Evolutionary conservation across 2,329 filamentous ascomycete species (phyloP), one percentile per base, ranked within the genome.

Genomic region (Epichloe amarillans): DNA sequence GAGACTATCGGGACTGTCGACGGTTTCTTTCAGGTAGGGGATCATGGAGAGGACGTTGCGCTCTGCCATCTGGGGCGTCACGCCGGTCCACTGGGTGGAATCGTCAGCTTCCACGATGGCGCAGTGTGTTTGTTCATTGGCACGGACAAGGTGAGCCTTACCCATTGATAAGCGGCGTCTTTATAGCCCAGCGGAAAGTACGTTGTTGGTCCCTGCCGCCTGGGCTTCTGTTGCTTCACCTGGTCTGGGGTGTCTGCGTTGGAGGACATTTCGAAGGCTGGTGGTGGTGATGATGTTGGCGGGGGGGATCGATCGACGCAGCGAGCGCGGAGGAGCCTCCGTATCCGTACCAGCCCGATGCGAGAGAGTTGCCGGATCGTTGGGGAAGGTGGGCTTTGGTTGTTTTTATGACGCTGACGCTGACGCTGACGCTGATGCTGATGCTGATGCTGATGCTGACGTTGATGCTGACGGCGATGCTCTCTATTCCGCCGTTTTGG

Each of bases 141-240:
- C n/a, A 45, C 17, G 30, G 15, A 15, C 26, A 33, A 12, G 17
- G 15, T 14, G 11, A 26, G 12, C 17, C 82, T 56, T 69, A 88
- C 86, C 88, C 93, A 97, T 75, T 97, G 91, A 58, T 79, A 84
- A 55, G 88, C 88, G 15, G 88, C 91, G 52, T 95, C 89, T 62
- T 90, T 93, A 70, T 95, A 95, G 47, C 89, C 84, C 21, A 97
- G 70, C 2, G 93, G 90, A 58, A 98, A 97, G 66, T 78, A 83
- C 1, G 62, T 61, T 2, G 60, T 52, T 1, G 61, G 60, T 30
- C 60, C 62, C 21, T 57, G 55, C 12, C 10, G 46, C 41, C 12
- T 11, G 43, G 61, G 54, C 40, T 62, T 57, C 49, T 61, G 61
- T 12, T 61, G 59, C 33, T 56, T 52, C 21, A 61, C 56, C 12